Percentiles rank a stretch among this genome's conserved stretches.
Evolutionary conservation across 1,139 yeast species (phyloP).

Genomic region (Pichia sp.): DNA sequence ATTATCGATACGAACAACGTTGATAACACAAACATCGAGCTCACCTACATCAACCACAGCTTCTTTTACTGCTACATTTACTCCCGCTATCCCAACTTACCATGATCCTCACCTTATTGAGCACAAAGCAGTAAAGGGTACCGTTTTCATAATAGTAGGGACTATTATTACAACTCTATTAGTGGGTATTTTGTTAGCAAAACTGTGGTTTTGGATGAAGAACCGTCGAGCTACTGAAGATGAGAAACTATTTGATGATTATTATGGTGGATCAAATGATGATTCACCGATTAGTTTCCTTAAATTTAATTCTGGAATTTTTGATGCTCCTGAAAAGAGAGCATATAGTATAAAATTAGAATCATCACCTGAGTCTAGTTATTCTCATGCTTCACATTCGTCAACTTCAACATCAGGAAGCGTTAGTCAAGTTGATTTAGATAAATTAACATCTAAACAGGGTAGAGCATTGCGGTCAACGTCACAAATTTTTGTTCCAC

Average conservation of each 20-base stretch:
- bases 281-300: slow-evolving; percentile 1
- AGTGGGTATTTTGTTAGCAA: slow-evolving; percentile 23
- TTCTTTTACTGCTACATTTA: slow-evolving; percentile 15
- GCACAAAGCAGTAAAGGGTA: slow-evolving; percentile 30
- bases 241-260: slow-evolving; percentile 20
- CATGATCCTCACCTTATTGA: slow-evolving; percentile 31
- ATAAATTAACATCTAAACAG: slow-evolving; percentile 17
- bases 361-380: slow-evolving; percentile 4
- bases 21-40: background rate
- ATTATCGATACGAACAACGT: background rate
- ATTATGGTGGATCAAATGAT: slow-evolving; percentile 7
- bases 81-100: slow-evolving; percentile 17
- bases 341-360: background rate
- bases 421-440: slow-evolving; percentile 2
- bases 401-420: slow-evolving; percentile 1
- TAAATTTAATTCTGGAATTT: slow-evolving; percentile 28
- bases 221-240: slow-evolving; percentile 35
- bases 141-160: slow-evolving; percentile 42
- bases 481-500: slow-evolving; percentile 4
- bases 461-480: slow-evolving; percentile 22
- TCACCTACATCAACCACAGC: background rate
- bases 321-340: slow-evolving; percentile 20
- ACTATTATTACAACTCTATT: slow-evolving; percentile 30
- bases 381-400: slow-evolving; percentile 7
- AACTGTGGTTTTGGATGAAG: slow-evolving; percentile 27